Conservation (phyloP, 352 stramenopile species). For the Globisporangium takayamanum region DNA sequence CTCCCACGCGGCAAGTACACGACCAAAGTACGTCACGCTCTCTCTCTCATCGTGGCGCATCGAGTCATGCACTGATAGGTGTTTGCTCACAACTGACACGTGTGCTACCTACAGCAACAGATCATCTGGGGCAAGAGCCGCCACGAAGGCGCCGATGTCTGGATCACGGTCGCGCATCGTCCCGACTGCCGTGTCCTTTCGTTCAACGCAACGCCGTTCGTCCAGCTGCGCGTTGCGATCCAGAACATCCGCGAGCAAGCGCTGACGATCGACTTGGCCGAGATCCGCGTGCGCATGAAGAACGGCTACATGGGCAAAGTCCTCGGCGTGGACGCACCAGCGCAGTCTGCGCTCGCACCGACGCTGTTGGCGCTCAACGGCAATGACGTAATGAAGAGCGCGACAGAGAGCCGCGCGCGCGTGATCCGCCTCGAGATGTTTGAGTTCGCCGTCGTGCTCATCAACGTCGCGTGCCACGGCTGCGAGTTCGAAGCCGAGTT, state of each 20-base stretch:
- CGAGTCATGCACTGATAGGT: background rate
- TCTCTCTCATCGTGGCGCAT: background rate
- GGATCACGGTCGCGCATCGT: slow-evolving; percentile 66
- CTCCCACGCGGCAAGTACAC: slow-evolving; percentile 61
- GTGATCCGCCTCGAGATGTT: slow-evolving; percentile 50
- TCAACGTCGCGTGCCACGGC: slow-evolving; percentile 56
- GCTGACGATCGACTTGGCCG: slow-evolving; percentile 51
- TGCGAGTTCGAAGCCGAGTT: slow-evolving; percentile 79
- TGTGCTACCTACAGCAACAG: slow-evolving; percentile 23
- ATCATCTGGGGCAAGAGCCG: slow-evolving; percentile 63
- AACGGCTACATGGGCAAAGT: slow-evolving; percentile 43
- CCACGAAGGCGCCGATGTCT: slow-evolving; percentile 61
- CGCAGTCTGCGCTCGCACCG: slow-evolving; percentile 27
- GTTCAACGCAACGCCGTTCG: slow-evolving; percentile 23
- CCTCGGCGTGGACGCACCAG: slow-evolving; percentile 23
- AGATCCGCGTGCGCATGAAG: slow-evolving; percentile 69
- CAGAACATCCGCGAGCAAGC: slow-evolving; percentile 55
- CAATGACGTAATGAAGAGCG: slow-evolving; percentile 14
- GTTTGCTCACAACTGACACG: background rate
- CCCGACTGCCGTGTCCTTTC: slow-evolving; percentile 53
- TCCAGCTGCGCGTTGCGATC: slow-evolving; percentile 63
- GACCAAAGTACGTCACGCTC: slow-evolving; percentile 27
- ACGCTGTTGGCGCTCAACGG: slow-evolving; percentile 54
- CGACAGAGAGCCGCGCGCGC: slow-evolving; percentile 16
- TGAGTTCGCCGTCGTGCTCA: slow-evolving; percentile 51